Conservation (phyloP, 495 filamentous ascomycete species). For the Hypoxylon lienhwacheense region DNA sequence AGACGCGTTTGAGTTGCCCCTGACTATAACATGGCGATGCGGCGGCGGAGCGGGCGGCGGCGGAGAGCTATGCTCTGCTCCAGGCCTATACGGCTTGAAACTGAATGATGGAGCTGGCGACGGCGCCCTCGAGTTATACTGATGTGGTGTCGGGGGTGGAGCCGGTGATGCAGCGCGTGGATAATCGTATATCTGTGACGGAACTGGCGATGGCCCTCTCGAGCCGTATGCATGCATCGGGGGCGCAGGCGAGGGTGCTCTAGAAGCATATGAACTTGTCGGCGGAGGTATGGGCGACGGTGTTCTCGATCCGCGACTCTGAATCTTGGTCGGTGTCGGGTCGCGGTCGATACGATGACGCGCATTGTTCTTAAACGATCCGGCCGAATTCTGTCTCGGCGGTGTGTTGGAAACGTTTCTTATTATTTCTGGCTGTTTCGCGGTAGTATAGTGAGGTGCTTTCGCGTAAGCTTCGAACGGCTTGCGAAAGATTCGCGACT, state of each 20-base stretch:
- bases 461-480: constrained; percentile 69
- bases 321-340: constrained; percentile 36
- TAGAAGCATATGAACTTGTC: constrained; percentile 30
- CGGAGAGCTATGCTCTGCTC: constrained; percentile 43
- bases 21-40: constrained; percentile 47
- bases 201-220: constrained; percentile 35
- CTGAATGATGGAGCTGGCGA: constrained; percentile 49
- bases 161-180: constrained; percentile 28
- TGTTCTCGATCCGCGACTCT: constrained; percentile 36
- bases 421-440: constrained; percentile 53
- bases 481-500: constrained; percentile 65
- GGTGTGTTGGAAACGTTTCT: constrained; percentile 38
- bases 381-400: constrained; percentile 42
- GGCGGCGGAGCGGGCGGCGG: constrained; percentile 59
- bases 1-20: constrained; percentile 38
- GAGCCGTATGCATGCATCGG: constrained; percentile 26
- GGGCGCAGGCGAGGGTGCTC: constrained; percentile 42
- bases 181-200: constrained; percentile 30
- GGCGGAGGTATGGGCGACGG: constrained; percentile 39
- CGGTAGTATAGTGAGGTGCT: constrained; percentile 56
- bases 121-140: constrained; percentile 34
- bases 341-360: constrained; percentile 29
- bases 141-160: constrained; percentile 32
- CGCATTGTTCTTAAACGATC: constrained; percentile 36
- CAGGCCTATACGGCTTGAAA: constrained; percentile 46